Percentiles rank a stretch among this genome's conserved stretches.
These are phyloP conservation scores for Lantana camara DNA, from an alignment of 257 asterid genomes.

Conservation along the genomic window DNA sequence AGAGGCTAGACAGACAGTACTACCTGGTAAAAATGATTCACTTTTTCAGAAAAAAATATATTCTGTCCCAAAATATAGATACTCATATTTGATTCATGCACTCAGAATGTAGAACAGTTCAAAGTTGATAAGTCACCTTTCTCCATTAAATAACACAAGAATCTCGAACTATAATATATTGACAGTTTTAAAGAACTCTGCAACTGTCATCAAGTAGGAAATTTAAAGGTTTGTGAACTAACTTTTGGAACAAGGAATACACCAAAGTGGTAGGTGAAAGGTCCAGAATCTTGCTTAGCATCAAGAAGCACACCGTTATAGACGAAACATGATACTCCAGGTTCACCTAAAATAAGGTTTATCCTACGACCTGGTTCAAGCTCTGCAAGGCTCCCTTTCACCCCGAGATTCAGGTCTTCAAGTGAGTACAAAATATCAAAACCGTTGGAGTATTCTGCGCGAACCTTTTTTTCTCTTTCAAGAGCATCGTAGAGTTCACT, in stretches of 20 bases:
- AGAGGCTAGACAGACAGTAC: slow-evolving; percentile 9
- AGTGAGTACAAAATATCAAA: slow-evolving; percentile 65
- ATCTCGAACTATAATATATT: slow-evolving; percentile 17
- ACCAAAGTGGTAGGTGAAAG: slow-evolving; percentile 65
- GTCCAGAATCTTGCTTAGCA: slow-evolving; percentile 61
- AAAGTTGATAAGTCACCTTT: neutral
- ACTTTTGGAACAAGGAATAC: slow-evolving; percentile 90
- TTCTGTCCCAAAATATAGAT: slow-evolving; percentile 1
- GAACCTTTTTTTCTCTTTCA: slow-evolving; percentile 61
- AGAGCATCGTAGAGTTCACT: slow-evolving; percentile 59
- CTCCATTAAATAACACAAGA: slow-evolving; percentile 5
- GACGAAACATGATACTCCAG: slow-evolving; percentile 62
- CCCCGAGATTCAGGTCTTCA: slow-evolving; percentile 84
- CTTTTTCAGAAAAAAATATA: neutral
- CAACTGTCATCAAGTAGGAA: neutral
- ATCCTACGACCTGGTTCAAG: slow-evolving; percentile 79
- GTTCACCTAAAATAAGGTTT: slow-evolving; percentile 73
- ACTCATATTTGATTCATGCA: neutral
- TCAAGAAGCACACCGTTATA: slow-evolving; percentile 81
- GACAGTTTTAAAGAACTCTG: neutral
- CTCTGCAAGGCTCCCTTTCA: slow-evolving; percentile 66
- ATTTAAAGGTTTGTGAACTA: slow-evolving; percentile 29
- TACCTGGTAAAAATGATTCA: neutral
- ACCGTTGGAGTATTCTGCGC: slow-evolving; percentile 51
- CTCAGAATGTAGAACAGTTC: neutral